Evolutionary conservation across 2,329 filamentous ascomycete species (phyloP), one percentile per base, ranked within the genome.

Genomic region (Venturia aucupariae): DNA sequence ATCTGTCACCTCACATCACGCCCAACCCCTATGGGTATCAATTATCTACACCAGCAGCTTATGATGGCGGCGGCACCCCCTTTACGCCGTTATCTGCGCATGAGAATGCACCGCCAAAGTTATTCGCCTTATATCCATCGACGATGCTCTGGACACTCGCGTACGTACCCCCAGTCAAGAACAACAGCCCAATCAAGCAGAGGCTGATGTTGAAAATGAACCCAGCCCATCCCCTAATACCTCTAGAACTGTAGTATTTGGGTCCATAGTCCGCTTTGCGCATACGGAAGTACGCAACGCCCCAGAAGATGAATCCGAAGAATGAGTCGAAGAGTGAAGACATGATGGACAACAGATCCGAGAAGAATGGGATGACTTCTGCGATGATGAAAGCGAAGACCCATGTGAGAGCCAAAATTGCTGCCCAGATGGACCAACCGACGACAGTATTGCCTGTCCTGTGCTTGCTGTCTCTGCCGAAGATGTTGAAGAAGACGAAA

Each of bases 291-390:
- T 90, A 93, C 0, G 89, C 90, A 1, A 90, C 83, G 15, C 88
- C 90, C 90, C 90, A 97, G 80, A 96, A 97, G 72, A 96, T 96
- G 80, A 96, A 97, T 30, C 92, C 92, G 71, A 93, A 93, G 81
- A 92, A 93, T 63, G 89, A 93, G 76, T 96, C 91, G 72, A 96
- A 96, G 1, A 96, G 83, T 4, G 90, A 90, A n/a, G 86, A 89
- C 87, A 92, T 90, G 67, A 91, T 80, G 4, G 86, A 86, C n/a
- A 83, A 75, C 68, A 83, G 79, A 66, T 91, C 91, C 10, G 86
- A 88, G 78, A 97, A 96, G 82, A 96, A 96, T 0, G 92, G 92
- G 71, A 97, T 96, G 57, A 96, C 87, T 74, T 96, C 90, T 1
- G 92, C 90, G 69, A 97, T 93, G 72, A 96, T 85, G 75, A 96